Conservation (phyloP, 208 protist genomes). For the Crithidia acanthocephali region DNA sequence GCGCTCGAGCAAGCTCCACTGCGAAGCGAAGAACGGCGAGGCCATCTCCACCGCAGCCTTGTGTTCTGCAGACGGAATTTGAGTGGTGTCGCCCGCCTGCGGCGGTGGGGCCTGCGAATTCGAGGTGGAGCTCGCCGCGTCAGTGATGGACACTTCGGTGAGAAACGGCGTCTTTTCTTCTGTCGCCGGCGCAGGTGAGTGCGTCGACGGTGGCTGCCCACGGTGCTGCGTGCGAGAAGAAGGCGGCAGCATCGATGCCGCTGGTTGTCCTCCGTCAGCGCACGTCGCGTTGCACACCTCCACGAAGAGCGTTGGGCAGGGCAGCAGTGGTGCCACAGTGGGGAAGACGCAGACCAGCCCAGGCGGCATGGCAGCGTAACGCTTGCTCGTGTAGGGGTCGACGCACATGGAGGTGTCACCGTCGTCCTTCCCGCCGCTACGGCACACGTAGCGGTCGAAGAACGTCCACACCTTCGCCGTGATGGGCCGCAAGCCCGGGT, state of each 20-base stretch:
- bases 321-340: slow-evolving; percentile 17
- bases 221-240: not conserved
- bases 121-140: not conserved
- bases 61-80: too few species aligned
- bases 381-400: slow-evolving; percentile 34
- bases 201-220: not conserved
- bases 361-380: slow-evolving; percentile 31
- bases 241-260: too few species aligned
- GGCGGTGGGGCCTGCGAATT: not conserved
- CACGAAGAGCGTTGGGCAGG: slow-evolving; percentile 20
- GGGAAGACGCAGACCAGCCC: slow-evolving; percentile 29
- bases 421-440: slow-evolving; percentile 17
- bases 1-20: slow-evolving; percentile 34
- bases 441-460: slow-evolving; percentile 70
- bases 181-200: not conserved
- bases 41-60: slow-evolving; percentile 17
- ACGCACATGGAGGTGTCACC: slow-evolving; percentile 26
- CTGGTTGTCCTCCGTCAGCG: too few species aligned
- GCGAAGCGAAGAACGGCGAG: slow-evolving; percentile 20
- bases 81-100: not conserved
- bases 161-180: slow-evolving; percentile 17
- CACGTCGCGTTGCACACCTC: slow-evolving; percentile 28
- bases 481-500: slow-evolving; percentile 62
- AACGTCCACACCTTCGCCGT: slow-evolving; percentile 84
- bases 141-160: slow-evolving; percentile 15